Evolutionary conservation across 202 grass and related monocot species (phyloP), one percentile per base, ranked within the genome.

Genomic region (Saccharum hybrid): DNA sequence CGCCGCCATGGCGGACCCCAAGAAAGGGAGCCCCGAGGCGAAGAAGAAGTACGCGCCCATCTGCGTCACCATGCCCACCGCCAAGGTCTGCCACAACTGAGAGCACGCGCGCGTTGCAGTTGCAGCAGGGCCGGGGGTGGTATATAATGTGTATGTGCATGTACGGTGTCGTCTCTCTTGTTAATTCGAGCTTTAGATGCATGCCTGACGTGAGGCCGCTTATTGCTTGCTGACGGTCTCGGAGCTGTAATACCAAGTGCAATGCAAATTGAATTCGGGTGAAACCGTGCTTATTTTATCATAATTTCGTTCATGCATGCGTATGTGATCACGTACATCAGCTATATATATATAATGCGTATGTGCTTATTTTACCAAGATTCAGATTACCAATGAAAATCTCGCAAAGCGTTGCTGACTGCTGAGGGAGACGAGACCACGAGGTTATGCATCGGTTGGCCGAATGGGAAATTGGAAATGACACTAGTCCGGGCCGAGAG

Each of bases 11-110:
- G 94, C 92, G 52, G 91, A n/a, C 34, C 77, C 89, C 22, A 97
- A 92, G 83, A 54, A 28, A 0, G 94, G 94, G 22, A 86, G 5
- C 30, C 66, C 90, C 18, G 84, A 86, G 78, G 92, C 90, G 56
- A 97, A 89, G 90, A 97, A 97, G 88, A 90, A 87, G 87, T 97
- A 88, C 82, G 90, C 86, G 30, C 26, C 84, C 34, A 38, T 94
- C 80, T 94, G 88, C 90, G 79, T 97, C 84, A 97, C 90, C 86
- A 92, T 97, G 94, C 90, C 92, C 73, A 92, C 86, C 74, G 94
- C 94, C 71, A 97, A 84, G 92, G 57, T 94, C 80, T 97, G 82
- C 86, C 86, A 77, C 90, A 90, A 87, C 84, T 88, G 81, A 97
- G 36, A 2, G 19, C 8, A 1, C 2, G 39, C 30, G 65, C 28